Conservation (phyloP, 2,329 filamentous ascomycete genomes). For the Rachicladosporium sp. region DNA sequence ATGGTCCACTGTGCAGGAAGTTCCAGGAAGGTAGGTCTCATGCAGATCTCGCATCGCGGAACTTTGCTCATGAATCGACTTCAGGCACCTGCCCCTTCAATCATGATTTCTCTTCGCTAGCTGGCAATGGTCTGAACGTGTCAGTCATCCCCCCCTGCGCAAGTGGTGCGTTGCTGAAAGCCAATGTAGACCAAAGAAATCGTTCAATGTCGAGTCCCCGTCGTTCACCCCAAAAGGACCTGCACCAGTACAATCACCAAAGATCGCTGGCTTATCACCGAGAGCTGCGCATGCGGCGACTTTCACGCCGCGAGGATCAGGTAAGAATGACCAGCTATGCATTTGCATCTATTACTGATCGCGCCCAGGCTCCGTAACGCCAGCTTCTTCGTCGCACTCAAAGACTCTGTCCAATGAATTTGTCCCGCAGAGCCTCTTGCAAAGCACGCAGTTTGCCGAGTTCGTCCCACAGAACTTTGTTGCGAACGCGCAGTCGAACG, state of each 20-base stretch:
- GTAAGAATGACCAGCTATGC: slow-evolving; percentile 9
- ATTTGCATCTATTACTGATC: slow-evolving; percentile 7
- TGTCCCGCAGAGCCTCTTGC: slow-evolving; percentile 16
- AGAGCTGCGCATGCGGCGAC: slow-evolving; percentile 81
- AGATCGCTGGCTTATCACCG: slow-evolving; percentile 71
- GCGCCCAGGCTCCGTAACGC: slow-evolving; percentile 28
- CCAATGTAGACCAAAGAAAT: slow-evolving; percentile 45
- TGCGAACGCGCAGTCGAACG: slow-evolving; percentile 31
- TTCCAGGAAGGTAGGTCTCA: slow-evolving; percentile 18
- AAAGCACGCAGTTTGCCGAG: slow-evolving; percentile 37
- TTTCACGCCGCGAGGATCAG: slow-evolving; percentile 56
- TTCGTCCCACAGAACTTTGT: slow-evolving; percentile 46
- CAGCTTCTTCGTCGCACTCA: slow-evolving; percentile 26
- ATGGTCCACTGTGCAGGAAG: slow-evolving; percentile 24
- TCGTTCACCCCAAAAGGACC: slow-evolving; percentile 67
- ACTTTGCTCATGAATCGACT: slow-evolving; percentile 4
- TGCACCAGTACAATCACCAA: slow-evolving; percentile 31
- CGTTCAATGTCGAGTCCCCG: slow-evolving; percentile 87
- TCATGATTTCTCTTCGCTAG: slow-evolving; percentile 19
- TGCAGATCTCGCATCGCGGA: too few relatives aligned
- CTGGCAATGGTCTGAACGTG: slow-evolving; percentile 17
- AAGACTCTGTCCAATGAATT: slow-evolving; percentile 37
- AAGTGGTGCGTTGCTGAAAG: neutral
- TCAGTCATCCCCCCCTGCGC: slow-evolving; percentile 7
- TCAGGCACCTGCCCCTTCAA: slow-evolving; percentile 23